Conservation (phyloP, 352 stramenopile species). For the Phytophthora fragariaefolia region DNA sequence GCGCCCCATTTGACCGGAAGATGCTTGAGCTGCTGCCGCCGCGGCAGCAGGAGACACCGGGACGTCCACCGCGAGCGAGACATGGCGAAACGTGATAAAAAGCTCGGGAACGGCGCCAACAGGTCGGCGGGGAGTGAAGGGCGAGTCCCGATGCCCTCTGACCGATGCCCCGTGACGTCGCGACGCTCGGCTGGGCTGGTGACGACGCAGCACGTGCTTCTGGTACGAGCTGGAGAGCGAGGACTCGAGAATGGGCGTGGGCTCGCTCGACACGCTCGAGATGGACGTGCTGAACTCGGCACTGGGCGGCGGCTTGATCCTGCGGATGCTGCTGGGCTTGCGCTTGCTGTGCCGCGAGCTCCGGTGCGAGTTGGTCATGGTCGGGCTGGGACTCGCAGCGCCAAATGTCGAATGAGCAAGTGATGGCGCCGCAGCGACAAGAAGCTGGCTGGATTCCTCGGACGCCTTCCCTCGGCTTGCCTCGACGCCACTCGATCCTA, state of each 20-base stretch:
- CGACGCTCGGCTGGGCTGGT: slow-evolving; percentile 25
- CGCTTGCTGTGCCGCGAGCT: slow-evolving; percentile 25
- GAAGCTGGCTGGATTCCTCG: slow-evolving; percentile 13
- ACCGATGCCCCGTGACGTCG: slow-evolving; percentile 15
- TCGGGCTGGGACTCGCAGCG: slow-evolving; percentile 3
- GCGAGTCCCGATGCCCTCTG: slow-evolving; percentile 24
- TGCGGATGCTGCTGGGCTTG: slow-evolving; percentile 20
- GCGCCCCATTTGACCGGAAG: slow-evolving; percentile 34
- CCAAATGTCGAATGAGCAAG: slow-evolving; percentile 33
- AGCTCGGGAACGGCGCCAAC: slow-evolving; percentile 35
- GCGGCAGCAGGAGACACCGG: slow-evolving; percentile 31
- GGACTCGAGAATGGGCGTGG: slow-evolving; percentile 37
- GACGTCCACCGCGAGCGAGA: slow-evolving; percentile 42
- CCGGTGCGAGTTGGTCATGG: slow-evolving; percentile 28
- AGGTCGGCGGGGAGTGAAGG: slow-evolving; percentile 38
- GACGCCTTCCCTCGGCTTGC: slow-evolving; percentile 29
- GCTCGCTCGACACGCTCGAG: slow-evolving; percentile 40
- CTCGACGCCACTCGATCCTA: background rate
- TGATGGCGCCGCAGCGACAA: background rate
- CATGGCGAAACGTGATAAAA: slow-evolving; percentile 42
- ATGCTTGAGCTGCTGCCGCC: slow-evolving; percentile 29
- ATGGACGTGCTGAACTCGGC: slow-evolving; percentile 36
- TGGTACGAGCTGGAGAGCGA: slow-evolving; percentile 33
- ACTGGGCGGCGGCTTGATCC: background rate
- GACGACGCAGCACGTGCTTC: slow-evolving; percentile 38